Percentiles rank a stretch among this genome's conserved stretches.
Conservation (phyloP, 2,329 filamentous ascomycete genomes). For the Biscogniauxia sp. region DNA sequence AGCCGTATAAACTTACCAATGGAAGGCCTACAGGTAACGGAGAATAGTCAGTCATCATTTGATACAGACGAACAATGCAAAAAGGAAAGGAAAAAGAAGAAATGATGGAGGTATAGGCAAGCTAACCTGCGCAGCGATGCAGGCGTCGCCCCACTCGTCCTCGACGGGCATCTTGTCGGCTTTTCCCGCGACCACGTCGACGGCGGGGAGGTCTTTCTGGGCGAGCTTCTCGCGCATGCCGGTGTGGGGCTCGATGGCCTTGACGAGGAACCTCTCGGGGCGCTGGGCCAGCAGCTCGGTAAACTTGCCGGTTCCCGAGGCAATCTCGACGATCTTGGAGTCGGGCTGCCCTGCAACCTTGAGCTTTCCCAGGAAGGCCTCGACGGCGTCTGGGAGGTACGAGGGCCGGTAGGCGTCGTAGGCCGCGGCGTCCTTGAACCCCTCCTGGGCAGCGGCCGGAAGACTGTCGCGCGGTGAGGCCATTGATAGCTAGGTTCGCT, state of each 20-base stretch:
- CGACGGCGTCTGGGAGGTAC: conserved; percentile 59
- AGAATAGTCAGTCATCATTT: conserved; percentile 6
- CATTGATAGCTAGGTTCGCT: conserved; percentile 15
- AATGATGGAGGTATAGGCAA: not conserved
- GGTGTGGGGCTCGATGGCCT: conserved; percentile 63
- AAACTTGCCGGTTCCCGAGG: conserved; percentile 69
- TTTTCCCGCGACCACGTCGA: conserved; percentile 55
- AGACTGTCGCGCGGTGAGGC: conserved; percentile 18
- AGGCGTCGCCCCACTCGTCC: conserved; percentile 60
- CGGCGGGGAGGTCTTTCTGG: conserved; percentile 54
- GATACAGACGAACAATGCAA: not conserved
- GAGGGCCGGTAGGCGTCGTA: conserved; percentile 70
- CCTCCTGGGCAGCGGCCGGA: conserved; percentile 47
- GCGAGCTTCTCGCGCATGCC: conserved; percentile 64
- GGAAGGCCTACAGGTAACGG: conserved; percentile 35
- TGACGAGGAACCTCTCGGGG: conserved; percentile 57
- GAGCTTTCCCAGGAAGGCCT: conserved; percentile 56
- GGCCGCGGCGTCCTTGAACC: conserved; percentile 61
- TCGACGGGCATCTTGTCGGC: conserved; percentile 56
- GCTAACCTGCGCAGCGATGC: conserved; percentile 64
- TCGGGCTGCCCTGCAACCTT: conserved; percentile 44
- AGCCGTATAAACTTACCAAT: conserved; percentile 44
- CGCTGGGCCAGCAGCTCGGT: conserved; percentile 60
- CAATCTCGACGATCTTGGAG: conserved; percentile 60
- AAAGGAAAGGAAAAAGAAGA: too few relatives aligned